Conservation (phyloP, 768 basidiomycete genomes). For the Podaxis sp. region DNA sequence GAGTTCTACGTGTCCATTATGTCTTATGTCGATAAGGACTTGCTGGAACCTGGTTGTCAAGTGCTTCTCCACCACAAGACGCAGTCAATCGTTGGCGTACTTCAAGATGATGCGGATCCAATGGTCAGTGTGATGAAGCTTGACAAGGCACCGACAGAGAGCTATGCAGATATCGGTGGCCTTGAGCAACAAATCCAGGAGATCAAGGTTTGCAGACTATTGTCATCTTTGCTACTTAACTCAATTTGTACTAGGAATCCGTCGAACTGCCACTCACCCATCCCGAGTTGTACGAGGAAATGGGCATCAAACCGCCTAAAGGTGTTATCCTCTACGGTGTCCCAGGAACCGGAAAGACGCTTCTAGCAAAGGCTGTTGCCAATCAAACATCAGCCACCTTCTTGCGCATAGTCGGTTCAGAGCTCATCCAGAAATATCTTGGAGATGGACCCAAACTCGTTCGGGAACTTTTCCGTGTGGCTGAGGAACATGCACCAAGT, state of each 20-base stretch:
- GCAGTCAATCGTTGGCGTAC: conserved; percentile 90
- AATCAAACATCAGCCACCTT: conserved; percentile 99
- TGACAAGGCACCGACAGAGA: conserved; percentile 98
- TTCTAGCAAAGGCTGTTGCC: conserved; percentile 95
- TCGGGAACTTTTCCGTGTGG: conserved; percentile 93
- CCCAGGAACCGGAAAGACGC: conserved; percentile 96
- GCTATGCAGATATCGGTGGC: conserved; percentile 97
- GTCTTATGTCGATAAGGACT: conserved; percentile 97
- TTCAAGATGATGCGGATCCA: conserved; percentile 93
- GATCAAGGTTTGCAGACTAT: conserved; percentile 68
- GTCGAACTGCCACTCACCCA: conserved; percentile 97
- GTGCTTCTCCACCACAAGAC: conserved; percentile 96
- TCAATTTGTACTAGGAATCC: conserved; percentile 65
- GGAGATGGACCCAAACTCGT: conserved; percentile 99
- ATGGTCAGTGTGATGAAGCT: conserved; percentile 98
- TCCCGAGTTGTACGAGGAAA: conserved; percentile 98
- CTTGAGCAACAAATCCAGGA: conserved; percentile 97
- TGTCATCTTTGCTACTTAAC: background rate
- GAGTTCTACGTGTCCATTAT: conserved; percentile 98
- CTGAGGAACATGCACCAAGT: conserved; percentile 96
- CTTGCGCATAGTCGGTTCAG: conserved; percentile 94
- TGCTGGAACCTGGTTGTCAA: conserved; percentile 93
- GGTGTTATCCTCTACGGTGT: conserved; percentile 99
- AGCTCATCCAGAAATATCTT: conserved; percentile 98
- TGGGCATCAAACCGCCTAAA: conserved; percentile 99